A percentile compares a stretch with the other conserved stretches of the same genome.
phyloP scores from a whole-genome alignment of 306 rosid species.

The Acmispon strigosus region DNA sequence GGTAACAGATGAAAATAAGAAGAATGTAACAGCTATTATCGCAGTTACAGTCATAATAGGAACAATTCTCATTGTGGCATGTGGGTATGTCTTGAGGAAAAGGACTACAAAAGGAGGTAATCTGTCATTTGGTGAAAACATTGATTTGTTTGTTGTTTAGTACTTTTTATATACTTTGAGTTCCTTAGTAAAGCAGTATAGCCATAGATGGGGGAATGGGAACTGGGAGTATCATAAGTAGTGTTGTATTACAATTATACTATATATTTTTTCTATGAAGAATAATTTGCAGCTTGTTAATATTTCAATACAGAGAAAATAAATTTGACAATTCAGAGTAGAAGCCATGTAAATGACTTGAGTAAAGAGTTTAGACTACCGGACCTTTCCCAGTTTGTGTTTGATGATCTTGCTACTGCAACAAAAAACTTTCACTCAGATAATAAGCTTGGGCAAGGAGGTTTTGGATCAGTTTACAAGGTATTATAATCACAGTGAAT shows the following conservation, averaged over 20 bases:
- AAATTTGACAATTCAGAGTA: too few relatives aligned
- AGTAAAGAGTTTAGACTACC: not conserved
- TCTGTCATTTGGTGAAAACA: not conserved
- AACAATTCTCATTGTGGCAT: not conserved
- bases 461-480: constrained; percentile 23
- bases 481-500: not conserved
- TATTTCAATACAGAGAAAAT: too few relatives aligned
- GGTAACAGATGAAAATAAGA: not conserved
- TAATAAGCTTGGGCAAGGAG: constrained; percentile 24
- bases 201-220: too few relatives aligned
- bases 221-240: too few relatives aligned
- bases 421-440: constrained; percentile 1
- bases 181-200: too few relatives aligned
- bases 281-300: too few relatives aligned
- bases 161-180: too few relatives aligned
- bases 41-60: not conserved
- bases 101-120: not conserved
- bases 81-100: constrained; percentile 12
- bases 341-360: too few relatives aligned
- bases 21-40: not conserved
- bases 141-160: too few relatives aligned
- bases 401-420: not conserved
- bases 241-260: too few relatives aligned
- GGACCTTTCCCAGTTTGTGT: constrained; percentile 1
- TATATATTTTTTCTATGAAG: too few relatives aligned